Conservation (phyloP, 495 filamentous ascomycete species). For the Neurospora sp. region DNA sequence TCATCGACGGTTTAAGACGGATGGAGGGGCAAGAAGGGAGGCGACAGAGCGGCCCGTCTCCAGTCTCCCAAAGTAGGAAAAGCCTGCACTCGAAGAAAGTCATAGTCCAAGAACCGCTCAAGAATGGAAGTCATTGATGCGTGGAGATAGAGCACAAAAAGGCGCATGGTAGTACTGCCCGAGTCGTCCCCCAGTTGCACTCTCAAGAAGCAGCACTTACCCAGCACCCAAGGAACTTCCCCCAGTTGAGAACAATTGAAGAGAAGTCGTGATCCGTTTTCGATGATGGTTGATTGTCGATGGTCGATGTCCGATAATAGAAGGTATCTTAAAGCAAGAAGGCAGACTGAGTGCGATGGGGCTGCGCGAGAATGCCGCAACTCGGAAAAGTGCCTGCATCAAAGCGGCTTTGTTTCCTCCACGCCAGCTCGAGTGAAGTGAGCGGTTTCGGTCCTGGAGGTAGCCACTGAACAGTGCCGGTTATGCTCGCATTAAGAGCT, state of each 20-base stretch:
- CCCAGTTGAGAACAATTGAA: accelerated
- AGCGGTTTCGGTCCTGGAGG: background rate
- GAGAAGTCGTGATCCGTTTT: background rate
- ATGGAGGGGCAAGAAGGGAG: accelerated
- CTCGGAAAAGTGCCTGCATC: background rate
- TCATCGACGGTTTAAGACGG: background rate
- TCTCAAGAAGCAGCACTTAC: too few relatives aligned
- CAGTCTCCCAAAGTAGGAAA: too few relatives aligned
- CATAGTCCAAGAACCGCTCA: too few relatives aligned
- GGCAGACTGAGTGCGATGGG: background rate
- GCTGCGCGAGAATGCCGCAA: accelerated
- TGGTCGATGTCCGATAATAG: background rate
- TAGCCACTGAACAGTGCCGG: too few relatives aligned
- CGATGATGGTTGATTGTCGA: background rate
- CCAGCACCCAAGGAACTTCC: too few relatives aligned
- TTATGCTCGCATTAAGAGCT: too few relatives aligned
- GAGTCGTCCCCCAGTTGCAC: too few relatives aligned
- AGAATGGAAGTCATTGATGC: too few relatives aligned
- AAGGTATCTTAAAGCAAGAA: background rate
- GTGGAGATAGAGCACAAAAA: too few relatives aligned
- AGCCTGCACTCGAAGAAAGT: too few relatives aligned
- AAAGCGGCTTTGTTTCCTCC: background rate
- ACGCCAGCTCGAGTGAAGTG: too few relatives aligned
- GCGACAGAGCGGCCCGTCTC: background rate
- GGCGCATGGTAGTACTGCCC: accelerated